Evolutionary conservation across 108 stramenopile genomes (phyloP), one percentile per base, ranked within the genome.

Genomic region (Cyclotella kingstonii): DNA sequence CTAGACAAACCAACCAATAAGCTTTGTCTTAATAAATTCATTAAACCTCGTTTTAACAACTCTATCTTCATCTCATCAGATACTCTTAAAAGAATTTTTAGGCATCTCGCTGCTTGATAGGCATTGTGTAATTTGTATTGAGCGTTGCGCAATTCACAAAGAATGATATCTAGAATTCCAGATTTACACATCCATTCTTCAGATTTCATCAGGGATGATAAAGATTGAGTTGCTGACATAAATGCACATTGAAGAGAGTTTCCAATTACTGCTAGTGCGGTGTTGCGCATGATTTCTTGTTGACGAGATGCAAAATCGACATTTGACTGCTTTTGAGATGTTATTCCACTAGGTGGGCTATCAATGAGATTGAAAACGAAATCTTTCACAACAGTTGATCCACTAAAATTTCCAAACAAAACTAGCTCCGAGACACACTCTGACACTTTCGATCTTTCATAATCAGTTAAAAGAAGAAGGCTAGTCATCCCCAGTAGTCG

Each of bases 401-500:
- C 58, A 26, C 9, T 52, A 10, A 23, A 22, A 23, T 65, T 35
- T 48, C 48, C 52, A 7, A 23, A 43, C 31, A 69, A 55, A 30
- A 69, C 68, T 22, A 31, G 59, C 17, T 69, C 38, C 12, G 68
- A 36, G n/a, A 41, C 58, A 53, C 50, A 34, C 5, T 25, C 22
- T 4, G 68, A 69, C 3, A 60, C 68, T 26, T 57, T 33, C 15
- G 68, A 69, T 17, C 49, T 52, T 0, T 59, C 43, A 5, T 22
- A n/a, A 12, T 82, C 84, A 3, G 89, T 84, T 36, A 90, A 66
- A n/a, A 72, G 14, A 12, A 83, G 77, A 9, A 90, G 46, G 39
- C 73, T 64, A 60, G 86, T 75, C 80, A 90, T 73, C 11, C 85
- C 89, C n/a, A 81, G 45, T 18, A 44, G 55, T 54, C 73, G 80